phyloP scores from a whole-genome alignment of 441 rosid genomes.

The Macaranga tanarius region DNA sequence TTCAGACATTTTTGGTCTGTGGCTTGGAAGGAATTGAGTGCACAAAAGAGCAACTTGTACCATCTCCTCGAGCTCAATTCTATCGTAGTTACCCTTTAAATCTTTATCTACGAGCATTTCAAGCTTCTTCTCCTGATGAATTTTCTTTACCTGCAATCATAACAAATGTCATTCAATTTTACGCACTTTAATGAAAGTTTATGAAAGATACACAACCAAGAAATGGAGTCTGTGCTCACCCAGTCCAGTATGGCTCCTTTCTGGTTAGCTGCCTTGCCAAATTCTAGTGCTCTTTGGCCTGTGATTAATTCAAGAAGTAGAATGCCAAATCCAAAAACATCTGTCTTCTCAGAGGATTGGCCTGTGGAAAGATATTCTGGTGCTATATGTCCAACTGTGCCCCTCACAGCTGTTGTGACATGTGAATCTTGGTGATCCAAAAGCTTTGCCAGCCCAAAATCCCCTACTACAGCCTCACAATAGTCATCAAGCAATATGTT shows the following conservation, averaged over 20 bases:
- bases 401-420: slow-evolving; percentile 72
- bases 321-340: slow-evolving; percentile 83
- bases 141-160: slow-evolving; percentile 54
- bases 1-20: slow-evolving; percentile 92
- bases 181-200: background rate
- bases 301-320: slow-evolving; percentile 65
- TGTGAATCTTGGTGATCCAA: slow-evolving; percentile 74
- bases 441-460: slow-evolving; percentile 88
- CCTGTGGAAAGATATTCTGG: slow-evolving; percentile 81
- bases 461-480: slow-evolving; percentile 95
- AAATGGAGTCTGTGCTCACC: slow-evolving; percentile 33
- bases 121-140: slow-evolving; percentile 82
- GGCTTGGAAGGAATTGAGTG: slow-evolving; percentile 80
- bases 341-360: slow-evolving; percentile 95
- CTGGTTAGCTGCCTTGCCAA: slow-evolving; percentile 65
- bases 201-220: background rate
- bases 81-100: slow-evolving; percentile 62
- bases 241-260: slow-evolving; percentile 76
- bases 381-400: slow-evolving; percentile 78
- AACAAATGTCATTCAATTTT: slow-evolving; percentile 9
- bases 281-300: slow-evolving; percentile 68
- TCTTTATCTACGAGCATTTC: slow-evolving; percentile 84
- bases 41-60: slow-evolving; percentile 81
- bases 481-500: slow-evolving; percentile 86
- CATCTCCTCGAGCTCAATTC: slow-evolving; percentile 83